Evolutionary conservation across 768 basidiomycete species (phyloP), one percentile per base, ranked within the genome.

Genomic region (Leccinum obscurum): DNA sequence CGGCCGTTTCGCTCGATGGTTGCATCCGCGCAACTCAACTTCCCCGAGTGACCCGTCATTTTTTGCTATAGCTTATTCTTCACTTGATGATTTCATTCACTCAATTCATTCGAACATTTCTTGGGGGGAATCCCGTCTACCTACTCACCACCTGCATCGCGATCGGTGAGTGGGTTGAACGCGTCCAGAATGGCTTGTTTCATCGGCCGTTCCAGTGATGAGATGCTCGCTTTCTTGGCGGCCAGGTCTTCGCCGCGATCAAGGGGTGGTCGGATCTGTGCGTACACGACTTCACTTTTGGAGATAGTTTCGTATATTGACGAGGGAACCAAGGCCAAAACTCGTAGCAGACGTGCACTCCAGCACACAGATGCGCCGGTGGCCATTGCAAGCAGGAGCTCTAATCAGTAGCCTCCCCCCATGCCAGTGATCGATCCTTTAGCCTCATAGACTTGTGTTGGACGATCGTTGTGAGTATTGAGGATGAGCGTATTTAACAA

Each of bases 111-210:
- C 22, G 9, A 32, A 32, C 32, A 5, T 56, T 51, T 53, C 14
- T 61, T 28, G 39, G 34, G 14, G 62, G 46, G 14, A 5, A 35
- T n/a, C 15, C 26, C 7, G 2, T 54, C 35, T 3, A 39, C 9
- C 14, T 41, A 17, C 24, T 39, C 9, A 3, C 10, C 11, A 20
- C 37, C 28, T 49, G 24, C 14, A 5, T 60, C 32, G 54, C n/a
- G 20, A 56, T 64, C 10, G 17, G 63, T 64, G 55, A 50, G 62
- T 17, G 44, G 6, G 7, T 7, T 14, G 3, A 6, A 6, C 11
- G n/a, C 14, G 11, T 46, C 17, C 15, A 10, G 1, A 24, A 53
- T 13, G n/a, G 4, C 24, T 2, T 1, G 0, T 44, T 32, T 48
- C 22, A 48, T 11, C 15, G 15, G 9, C 44, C 48, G 32, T 44